These are phyloP conservation scores for Fusarium paranaense DNA, from an alignment of 2,329 filamentous ascomycete genomes.

Conservation along the genomic window DNA sequence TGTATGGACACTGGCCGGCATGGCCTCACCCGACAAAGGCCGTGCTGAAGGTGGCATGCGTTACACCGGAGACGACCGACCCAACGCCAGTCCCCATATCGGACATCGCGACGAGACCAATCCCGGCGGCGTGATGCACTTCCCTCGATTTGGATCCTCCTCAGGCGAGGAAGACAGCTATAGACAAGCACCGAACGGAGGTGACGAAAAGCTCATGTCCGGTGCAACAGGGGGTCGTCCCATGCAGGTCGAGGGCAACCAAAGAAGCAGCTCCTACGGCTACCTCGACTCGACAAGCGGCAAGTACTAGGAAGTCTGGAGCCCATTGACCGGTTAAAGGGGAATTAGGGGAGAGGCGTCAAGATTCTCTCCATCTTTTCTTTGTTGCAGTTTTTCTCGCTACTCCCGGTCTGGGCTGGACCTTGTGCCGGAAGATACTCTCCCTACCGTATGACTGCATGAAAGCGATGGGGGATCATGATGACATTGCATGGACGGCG, in stretches of 20 bases:
- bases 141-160: constrained; percentile 44
- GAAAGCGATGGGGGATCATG: constrained; percentile 24
- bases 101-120: constrained; percentile 38
- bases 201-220: constrained; percentile 47
- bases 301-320: constrained; percentile 41
- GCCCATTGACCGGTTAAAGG: constrained; percentile 26
- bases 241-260: constrained; percentile 45
- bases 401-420: constrained; percentile 44
- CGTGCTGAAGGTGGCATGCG: constrained; percentile 65
- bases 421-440: constrained; percentile 39
- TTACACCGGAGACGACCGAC: constrained; percentile 48
- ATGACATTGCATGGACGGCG: constrained; percentile 22
- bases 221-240: constrained; percentile 39
- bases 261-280: constrained; percentile 52
- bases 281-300: constrained; percentile 46
- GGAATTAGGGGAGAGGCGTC: neutral
- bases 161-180: constrained; percentile 37
- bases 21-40: constrained; percentile 68
- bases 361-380: neutral
- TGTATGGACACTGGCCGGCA: constrained; percentile 71
- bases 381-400: constrained; percentile 31
- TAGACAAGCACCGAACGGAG: constrained; percentile 17
- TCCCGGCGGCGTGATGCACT: constrained; percentile 32
- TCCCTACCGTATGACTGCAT: constrained; percentile 38
- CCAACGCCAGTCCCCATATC: constrained; percentile 42